Evolutionary conservation across 345 rosid species (phyloP), one percentile per base, ranked within the genome.

Genomic region (Salix exigua): DNA sequence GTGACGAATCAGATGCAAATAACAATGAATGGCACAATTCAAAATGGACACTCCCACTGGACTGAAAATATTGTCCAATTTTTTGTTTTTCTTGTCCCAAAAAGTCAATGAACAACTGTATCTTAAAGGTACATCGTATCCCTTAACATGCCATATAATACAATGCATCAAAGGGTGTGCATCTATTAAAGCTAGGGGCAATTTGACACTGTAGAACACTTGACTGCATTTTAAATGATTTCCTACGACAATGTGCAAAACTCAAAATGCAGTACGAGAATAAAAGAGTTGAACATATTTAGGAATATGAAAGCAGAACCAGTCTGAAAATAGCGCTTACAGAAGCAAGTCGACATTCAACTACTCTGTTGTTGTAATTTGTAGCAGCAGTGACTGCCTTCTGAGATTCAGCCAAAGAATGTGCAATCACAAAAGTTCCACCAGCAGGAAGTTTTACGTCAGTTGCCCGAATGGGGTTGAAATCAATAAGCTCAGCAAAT

Each of bases 401-500:
- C 74, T 92, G 94, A 69, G 99, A 96, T 77, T 94, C 97, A 18
- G 98, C 98, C 76, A 96, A 89, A 66, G 97, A 96, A 82, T 96
- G 90, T 25, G 98, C 97, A 68, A 96, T 94, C 40, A 96, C 89
- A 83, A 96, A 96, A 77, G 90, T 91, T 1, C 98, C 99, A n/a
- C 97, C 98, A 74, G 83, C 82, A 82, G 98, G 99, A 85, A 94
- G 98, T 85, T 94, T 79, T 78, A 96, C 97, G 76, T 96, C 99
- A 69, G 98, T 96, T 83, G 97, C 99, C 19, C 88, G 89, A 66
- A 96, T 88, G 73, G 99, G 99, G 73, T 96, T 96, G 86, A 96
- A 96, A 86, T 96, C 99, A 84, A 96, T 96, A 75, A 96, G 97
- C 88, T 96, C 99, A 12, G 99, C 99, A 87, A 96, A 96, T 30